Evolutionary conservation across 2,329 filamentous ascomycete genomes (phyloP), one percentile per base, ranked within the genome.

Genomic region (Monosporascus ibericus): DNA sequence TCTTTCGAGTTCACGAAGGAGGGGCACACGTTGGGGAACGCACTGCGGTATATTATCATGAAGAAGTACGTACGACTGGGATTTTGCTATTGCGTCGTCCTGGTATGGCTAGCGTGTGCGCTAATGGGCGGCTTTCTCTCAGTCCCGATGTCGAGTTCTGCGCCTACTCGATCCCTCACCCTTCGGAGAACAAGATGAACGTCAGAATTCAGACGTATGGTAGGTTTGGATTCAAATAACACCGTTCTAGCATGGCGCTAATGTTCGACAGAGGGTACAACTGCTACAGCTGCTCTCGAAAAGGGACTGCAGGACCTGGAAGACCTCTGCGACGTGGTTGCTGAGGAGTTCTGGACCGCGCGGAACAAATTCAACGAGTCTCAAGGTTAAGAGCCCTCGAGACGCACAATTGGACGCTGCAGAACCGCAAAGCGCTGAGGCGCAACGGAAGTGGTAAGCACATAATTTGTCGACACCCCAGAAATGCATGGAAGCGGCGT

Each of bases 61-160:
- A 97, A 97, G 75, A 99, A 99, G 92, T 96, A 76, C 59, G 83
- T 67, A 15, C n/a, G 14, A 15, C 15, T 47, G 30, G 11, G n/a
- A 11, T 49, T 7, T 40, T 40, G 20, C 25, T 40, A n/a, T 47
- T 37, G 5, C 20, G 15, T 30, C 30, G 22, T 36, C 15, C 9
- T 9, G 34, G 38, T 61, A 40, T 17, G 24, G 42, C 42, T 46
- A 30, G 25, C 7, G 20, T 1, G 22, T 24, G 6, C 9, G 14
- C 40, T 20, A 61, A 58, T 49, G 37, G n/a, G 11, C 30, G 9
- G 30, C 14, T 34, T 48, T 46, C 48, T 64, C 50, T 50, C 59
- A 97, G 92, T 70, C 92, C 94, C 30, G 85, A 94, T 58, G 94
- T 99, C 55, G 94, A 99, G 70, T 96, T 99, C 73, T 97, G 94